Evolutionary conservation across 148 eudicot species (phyloP).

Genomic region (Spergularia bocconei): DNA sequence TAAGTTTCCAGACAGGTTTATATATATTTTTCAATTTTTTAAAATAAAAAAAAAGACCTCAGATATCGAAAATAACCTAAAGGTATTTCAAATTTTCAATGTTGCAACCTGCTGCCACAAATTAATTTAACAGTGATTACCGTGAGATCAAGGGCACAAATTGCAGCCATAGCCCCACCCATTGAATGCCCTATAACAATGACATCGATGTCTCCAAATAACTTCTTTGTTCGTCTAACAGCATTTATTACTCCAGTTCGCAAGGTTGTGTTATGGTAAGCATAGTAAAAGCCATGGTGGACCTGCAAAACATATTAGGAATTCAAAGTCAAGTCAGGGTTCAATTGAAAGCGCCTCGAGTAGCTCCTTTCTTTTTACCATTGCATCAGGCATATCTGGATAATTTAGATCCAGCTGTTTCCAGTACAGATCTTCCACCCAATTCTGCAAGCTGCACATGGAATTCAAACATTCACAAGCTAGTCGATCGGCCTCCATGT

Average conservation of each 20-base stretch:
- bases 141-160: constrained; percentile 85
- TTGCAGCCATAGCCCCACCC: constrained; percentile 98
- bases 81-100: too few relatives aligned
- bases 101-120: neutral
- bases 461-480: neutral
- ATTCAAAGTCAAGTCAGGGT: neutral
- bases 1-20: too few relatives aligned
- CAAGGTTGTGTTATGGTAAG: constrained; percentile 82
- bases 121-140: constrained; percentile 37
- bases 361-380: constrained; percentile 37
- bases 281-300: constrained; percentile 93
- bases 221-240: constrained; percentile 54
- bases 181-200: constrained; percentile 91
- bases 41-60: neutral
- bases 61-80: neutral
- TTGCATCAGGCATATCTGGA: constrained; percentile 77
- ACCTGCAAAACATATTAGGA: constrained; percentile 48
- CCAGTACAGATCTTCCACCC: constrained; percentile 97
- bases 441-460: constrained; percentile 69
- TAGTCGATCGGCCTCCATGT: too few relatives aligned
- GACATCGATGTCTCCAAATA: constrained; percentile 57
- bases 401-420: constrained; percentile 84
- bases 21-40: too few relatives aligned
- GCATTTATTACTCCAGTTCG: constrained; percentile 70
- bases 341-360: neutral